Percentiles rank a stretch among this genome's conserved stretches.
These are phyloP conservation scores for Phyllostachys edulis DNA, from an alignment of 176 grass and related monocot species.

Conservation along the genomic window DNA sequence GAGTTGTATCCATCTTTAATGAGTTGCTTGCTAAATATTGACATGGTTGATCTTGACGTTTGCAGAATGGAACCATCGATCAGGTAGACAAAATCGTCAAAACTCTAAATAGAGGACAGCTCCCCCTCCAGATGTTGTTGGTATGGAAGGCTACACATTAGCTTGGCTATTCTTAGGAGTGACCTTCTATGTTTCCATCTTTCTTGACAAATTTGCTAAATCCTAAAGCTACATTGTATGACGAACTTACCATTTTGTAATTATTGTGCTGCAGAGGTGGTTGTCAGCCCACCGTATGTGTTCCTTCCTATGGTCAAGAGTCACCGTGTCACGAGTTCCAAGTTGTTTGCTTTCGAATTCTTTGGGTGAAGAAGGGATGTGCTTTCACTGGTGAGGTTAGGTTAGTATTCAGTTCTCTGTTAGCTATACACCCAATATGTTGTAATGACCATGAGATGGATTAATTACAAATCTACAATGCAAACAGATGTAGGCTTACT, in stretches of 20 bases:
- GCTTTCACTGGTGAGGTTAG: constrained; percentile 93
- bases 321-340: constrained; percentile 64
- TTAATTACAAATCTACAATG: not conserved
- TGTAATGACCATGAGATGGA: not conserved
- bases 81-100: constrained; percentile 83
- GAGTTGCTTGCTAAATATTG: not conserved
- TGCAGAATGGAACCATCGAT: constrained; percentile 85
- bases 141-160: constrained; percentile 36
- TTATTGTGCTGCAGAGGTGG: constrained; percentile 62
- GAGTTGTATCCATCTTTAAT: not conserved
- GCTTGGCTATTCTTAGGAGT: not conserved
- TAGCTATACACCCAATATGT: not conserved
- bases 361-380: constrained; percentile 97
- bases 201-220: not conserved
- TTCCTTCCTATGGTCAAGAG: constrained; percentile 74
- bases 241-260: not conserved
- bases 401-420: constrained; percentile 39
- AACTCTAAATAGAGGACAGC: constrained; percentile 62
- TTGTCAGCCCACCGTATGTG: constrained; percentile 86
- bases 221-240: not conserved
- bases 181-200: not conserved
- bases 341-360: too few species aligned
- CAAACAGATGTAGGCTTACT: not conserved
- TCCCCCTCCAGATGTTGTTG: constrained; percentile 75
- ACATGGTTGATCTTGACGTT: not conserved